Evolutionary conservation across 768 basidiomycete species (phyloP), one percentile per base, ranked within the genome.

Genomic region (Boletus vinaceobasis): DNA sequence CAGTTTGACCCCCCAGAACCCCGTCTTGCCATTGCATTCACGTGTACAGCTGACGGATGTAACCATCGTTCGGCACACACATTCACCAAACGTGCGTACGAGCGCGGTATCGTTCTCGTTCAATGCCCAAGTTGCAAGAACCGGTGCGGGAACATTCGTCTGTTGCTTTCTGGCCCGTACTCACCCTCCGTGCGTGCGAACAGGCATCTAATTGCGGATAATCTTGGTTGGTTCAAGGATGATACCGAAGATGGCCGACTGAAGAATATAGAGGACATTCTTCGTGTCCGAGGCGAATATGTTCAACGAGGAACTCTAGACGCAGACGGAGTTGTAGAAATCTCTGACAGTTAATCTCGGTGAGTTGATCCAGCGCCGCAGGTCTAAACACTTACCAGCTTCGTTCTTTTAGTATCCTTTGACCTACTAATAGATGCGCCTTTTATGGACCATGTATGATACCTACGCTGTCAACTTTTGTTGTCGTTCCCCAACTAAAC

Each of bases 221-320:
- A 96, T 63, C 72, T 96, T 13, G 89, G 88, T 1, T 96, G 93
- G 93, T 96, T 96, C 75, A 86, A 90, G 63, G 90, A 93, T 29
- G 80, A 75, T 56, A 93, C 88, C 6, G 72, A 84, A 56, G 83
- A 83, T 5, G 90, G 90, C 6, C 85, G 82, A 55, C 70, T 88
- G 26, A 80, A 76, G 52, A 97, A 89, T 1, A 75, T 98, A 4
- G 96, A 98, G 69, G 90, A 93, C 55, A 70, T 98, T 14, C 71
- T 97, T 55, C 77, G 75, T 33, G 84, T 80, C 0, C 87, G 85
- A 50, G 96, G 96, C 1, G 93, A 98, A 73, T 76, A 72, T 43
- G 85, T 96, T 27, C 76, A 67, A 50, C 72, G 77, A 56, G 83
- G 84, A 46, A 72, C 71, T 56, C 54, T 77, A 17, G 79, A 79